Base-by-base conservation (phyloP, 2,329 filamentous ascomycete genomes). In the Bisporella sp. region DNA sequence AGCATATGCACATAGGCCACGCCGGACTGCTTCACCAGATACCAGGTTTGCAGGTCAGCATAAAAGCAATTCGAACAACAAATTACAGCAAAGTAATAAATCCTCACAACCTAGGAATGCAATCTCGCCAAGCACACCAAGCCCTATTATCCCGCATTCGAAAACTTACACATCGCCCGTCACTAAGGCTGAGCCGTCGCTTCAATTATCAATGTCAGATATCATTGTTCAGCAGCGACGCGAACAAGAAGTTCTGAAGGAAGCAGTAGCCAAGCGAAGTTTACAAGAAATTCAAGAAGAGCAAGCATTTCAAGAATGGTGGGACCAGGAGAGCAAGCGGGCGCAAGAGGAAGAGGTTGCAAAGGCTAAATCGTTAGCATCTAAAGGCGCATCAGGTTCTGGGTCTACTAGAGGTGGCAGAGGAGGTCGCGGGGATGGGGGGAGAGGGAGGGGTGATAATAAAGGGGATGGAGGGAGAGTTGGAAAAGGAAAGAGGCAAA, bases 251-350 rank as follows among this genome's bases (percentile, higher is more conserved):
- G 79, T 81, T 13, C 83, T 95, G 54, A 85, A 82, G 48, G 91
- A 96, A 64, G 89, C 90, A 1, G 84, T 84, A 8, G 88, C 90
- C 2, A 96, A 95, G 69, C 80, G 92, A 50, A 93, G 88, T 56
- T 71, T 99, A 31, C 84, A 95, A 63, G 93, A 97, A 56, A 99
- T 99, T 52, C 93, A 99, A 66, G 83, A 93, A 57, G 93, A 99
- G 68, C 93, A 99, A 64, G 89, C 89, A 47, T 99, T 99, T 65
- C 89, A 96, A 65, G 84, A 95, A 65, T 96, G 91, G 90, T 96
- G 90, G 90, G 89, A 95, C 58, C 83, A 87, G 55, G 91, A 96
- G 67, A 89, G 84, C 60, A 77, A 77, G 53, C 76, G 87, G 31
- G 79, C 85, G 37, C 84, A 85, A 56, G 61, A 65, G 49, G 59